Conservation (phyloP, 1,284 basidiomycete genomes). For the Ceratobasidium papillatum region DNA sequence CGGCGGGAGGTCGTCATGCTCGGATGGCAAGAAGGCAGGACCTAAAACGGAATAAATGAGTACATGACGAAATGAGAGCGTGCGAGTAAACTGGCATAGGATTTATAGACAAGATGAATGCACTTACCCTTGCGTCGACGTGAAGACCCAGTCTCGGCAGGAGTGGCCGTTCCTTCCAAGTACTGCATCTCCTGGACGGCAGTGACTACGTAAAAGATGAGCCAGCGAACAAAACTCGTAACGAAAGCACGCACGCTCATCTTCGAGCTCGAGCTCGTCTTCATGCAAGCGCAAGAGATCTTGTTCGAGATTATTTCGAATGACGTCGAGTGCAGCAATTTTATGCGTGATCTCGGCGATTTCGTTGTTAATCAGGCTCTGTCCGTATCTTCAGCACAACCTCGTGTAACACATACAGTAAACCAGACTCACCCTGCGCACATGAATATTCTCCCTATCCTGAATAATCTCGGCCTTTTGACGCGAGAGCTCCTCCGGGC, state of each 20-base stretch:
- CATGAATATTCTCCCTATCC: slow-evolving; percentile 90
- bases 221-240: background rate
- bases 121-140: slow-evolving; percentile 75
- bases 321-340: slow-evolving; percentile 84
- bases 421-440: slow-evolving; percentile 72
- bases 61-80: slow-evolving; percentile 28
- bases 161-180: slow-evolving; percentile 63
- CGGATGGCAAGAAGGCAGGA: slow-evolving; percentile 94
- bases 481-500: slow-evolving; percentile 80
- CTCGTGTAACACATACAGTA: background rate
- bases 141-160: slow-evolving; percentile 63
- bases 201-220: slow-evolving; percentile 65
- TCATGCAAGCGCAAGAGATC: slow-evolving; percentile 90
- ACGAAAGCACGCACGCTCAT: slow-evolving; percentile 74
- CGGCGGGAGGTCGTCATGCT: slow-evolving; percentile 94
- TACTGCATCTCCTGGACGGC: slow-evolving; percentile 86
- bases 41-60: slow-evolving; percentile 57
- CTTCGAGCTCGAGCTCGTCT: slow-evolving; percentile 94
- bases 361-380: slow-evolving; percentile 86
- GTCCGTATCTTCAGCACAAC: slow-evolving; percentile 22
- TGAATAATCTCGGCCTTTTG: slow-evolving; percentile 84
- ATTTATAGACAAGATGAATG: background rate
- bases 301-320: slow-evolving; percentile 81
- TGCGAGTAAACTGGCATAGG: background rate
- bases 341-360: slow-evolving; percentile 88